Evolutionary conservation across 257 asterid species (phyloP), one percentile per base, ranked within the genome.

Genomic region (Coffea eugenioides): DNA sequence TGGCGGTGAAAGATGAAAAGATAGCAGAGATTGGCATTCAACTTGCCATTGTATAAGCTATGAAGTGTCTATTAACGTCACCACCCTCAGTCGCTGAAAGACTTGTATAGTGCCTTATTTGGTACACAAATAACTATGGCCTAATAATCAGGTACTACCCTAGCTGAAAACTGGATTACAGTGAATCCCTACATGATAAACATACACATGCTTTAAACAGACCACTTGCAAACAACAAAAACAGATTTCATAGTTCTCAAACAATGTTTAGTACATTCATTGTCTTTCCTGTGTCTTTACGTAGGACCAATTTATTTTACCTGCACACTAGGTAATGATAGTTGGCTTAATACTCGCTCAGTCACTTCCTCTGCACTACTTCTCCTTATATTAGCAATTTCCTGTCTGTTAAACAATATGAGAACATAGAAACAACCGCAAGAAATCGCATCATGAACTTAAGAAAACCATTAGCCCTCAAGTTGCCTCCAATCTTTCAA

Each of bases 121-220:
- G 98, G 99, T 76, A 94, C 97, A 71, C 99, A 96, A 59, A 96
- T 90, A 71, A 94, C 98, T 71, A 96, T 83, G 65, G 99, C 99
- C 81, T 85, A 96, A 82, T 91, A 94, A 85, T 92, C 95, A 62
- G 91, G 82, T 15, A 79, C 72, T 52, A 86, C 94, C 79, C 72
- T 90, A 89, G 89, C 91, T 82, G 57, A 90, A 94, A 73, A 96
- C 99, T 48, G 98, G 97, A 87, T 91, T 70, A 94, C 77, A 39
- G 99, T 96, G 69, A 98, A 98, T 85, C 99, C 99, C 99, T 93
- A 84, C 43, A 82, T 65, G 43, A 54, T 80, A 71, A 39, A 39
- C 43, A 39, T 77, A 56, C 51, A 48, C 18, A 43, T 67, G 43
- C 41, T 34, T 39, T 39, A 39, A 77, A 45, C 27, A 74, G n/a